Conservation (phyloP, 2,329 filamentous ascomycete species). For the Sporothrix variecibatus region DNA sequence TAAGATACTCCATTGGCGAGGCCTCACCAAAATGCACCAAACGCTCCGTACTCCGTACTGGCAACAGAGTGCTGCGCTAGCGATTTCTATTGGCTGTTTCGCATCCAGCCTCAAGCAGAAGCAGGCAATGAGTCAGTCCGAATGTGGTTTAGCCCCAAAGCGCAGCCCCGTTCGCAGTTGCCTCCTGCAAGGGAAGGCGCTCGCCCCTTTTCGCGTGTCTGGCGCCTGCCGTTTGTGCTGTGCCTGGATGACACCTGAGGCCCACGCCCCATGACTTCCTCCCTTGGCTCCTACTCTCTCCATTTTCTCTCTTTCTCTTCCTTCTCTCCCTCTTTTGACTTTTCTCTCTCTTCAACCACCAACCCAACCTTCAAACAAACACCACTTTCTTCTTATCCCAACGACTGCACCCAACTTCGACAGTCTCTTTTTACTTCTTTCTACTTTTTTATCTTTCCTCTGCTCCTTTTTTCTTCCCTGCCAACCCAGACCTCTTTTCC, state of each 20-base stretch:
- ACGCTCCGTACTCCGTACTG: not conserved
- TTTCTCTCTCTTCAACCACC: constrained; percentile 27
- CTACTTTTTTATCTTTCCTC: constrained; percentile 14
- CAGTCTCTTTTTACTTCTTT: constrained; percentile 30
- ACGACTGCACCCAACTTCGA: constrained; percentile 41
- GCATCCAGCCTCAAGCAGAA: not conserved
- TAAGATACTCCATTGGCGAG: not conserved
- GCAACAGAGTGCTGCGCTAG: not conserved
- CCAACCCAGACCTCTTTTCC: not conserved
- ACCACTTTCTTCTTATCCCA: constrained; percentile 32
- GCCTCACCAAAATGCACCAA: not conserved
- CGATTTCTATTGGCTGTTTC: constrained; percentile 3
- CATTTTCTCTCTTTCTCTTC: constrained; percentile 14
- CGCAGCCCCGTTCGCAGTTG: not conserved
- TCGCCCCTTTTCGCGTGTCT: constrained; percentile 6
- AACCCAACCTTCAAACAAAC: constrained; percentile 28
- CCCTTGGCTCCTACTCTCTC: not conserved
- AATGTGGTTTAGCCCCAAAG: not conserved
- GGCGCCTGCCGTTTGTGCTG: not conserved
- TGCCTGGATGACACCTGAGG: not conserved
- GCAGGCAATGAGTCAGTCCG: not conserved
- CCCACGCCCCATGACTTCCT: constrained; percentile 2
- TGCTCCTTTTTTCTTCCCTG: constrained; percentile 7
- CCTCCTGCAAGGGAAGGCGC: constrained; percentile 3
- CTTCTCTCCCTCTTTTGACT: constrained; percentile 26